These are phyloP conservation scores for Mycena rebaudengoi DNA, from an alignment of 768 basidiomycete genomes.

Conservation along the genomic window DNA sequence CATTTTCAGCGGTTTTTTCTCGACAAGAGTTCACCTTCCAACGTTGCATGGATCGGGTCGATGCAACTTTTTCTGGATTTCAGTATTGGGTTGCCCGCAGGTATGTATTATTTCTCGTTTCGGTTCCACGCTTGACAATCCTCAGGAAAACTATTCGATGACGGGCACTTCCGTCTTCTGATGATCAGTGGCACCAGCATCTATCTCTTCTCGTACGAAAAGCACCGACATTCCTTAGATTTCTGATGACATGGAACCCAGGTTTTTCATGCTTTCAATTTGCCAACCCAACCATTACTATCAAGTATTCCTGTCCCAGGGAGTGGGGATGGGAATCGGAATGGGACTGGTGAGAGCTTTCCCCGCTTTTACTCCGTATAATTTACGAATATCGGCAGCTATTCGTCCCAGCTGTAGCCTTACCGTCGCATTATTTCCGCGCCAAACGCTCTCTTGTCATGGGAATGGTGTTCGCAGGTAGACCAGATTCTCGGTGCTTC, in stretches of 20 bases:
- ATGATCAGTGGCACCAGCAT: slow-evolving; percentile 20
- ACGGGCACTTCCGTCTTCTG: slow-evolving; percentile 23
- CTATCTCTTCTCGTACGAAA: slow-evolving; percentile 24
- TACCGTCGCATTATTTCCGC: slow-evolving; percentile 49
- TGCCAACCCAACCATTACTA: slow-evolving; percentile 32
- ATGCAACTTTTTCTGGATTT: slow-evolving; percentile 24
- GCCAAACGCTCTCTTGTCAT: slow-evolving; percentile 45
- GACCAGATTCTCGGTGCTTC: slow-evolving; percentile 15
- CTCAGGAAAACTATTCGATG: slow-evolving; percentile 21
- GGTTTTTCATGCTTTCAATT: slow-evolving; percentile 35
- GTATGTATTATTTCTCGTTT: neutral
- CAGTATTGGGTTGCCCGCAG: slow-evolving; percentile 25
- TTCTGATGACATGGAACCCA: neutral
- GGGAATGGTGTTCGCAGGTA: slow-evolving; percentile 48
- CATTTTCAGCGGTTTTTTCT: slow-evolving; percentile 16
- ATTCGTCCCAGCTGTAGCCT: slow-evolving; percentile 49
- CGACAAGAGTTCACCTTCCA: slow-evolving; percentile 19
- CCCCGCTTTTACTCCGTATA: neutral
- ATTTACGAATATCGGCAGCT: slow-evolving; percentile 15
- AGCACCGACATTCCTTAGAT: neutral
- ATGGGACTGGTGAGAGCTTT: slow-evolving; percentile 31
- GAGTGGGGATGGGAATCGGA: slow-evolving; percentile 43
- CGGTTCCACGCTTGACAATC: neutral
- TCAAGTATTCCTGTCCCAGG: slow-evolving; percentile 38
- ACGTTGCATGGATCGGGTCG: slow-evolving; percentile 24